These are phyloP conservation scores for Cudoniella acicularis DNA, from an alignment of 495 filamentous ascomycete species.

Conservation along the genomic window DNA sequence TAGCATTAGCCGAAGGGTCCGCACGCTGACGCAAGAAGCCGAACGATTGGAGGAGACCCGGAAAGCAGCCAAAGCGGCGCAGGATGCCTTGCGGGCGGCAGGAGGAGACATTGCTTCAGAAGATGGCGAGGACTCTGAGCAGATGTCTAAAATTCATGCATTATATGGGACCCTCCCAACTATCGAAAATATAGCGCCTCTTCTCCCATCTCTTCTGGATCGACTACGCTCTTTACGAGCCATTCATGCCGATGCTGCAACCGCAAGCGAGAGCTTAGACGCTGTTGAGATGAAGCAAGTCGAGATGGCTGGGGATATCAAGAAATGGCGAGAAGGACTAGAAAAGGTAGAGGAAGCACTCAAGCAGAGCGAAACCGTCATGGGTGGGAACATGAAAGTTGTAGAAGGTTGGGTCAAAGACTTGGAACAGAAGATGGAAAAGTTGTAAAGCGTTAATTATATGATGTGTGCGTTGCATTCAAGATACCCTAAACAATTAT, in stretches of 20 bases:
- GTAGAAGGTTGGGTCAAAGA: constrained; percentile 88
- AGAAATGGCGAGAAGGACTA: constrained; percentile 80
- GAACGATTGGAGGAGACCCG: constrained; percentile 72
- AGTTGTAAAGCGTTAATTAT: constrained; percentile 38
- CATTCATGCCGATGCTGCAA: constrained; percentile 83
- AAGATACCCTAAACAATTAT: constrained; percentile 23
- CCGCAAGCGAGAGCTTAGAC: constrained; percentile 74
- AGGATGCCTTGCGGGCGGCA: constrained; percentile 51
- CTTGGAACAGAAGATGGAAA: constrained; percentile 67
- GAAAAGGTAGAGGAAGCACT: constrained; percentile 74
- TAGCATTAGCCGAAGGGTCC: constrained; percentile 66
- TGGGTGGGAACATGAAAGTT: constrained; percentile 71
- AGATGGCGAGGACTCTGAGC: constrained; percentile 50
- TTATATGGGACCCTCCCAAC: constrained; percentile 86
- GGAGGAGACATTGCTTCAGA: constrained; percentile 30
- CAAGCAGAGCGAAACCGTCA: constrained; percentile 59
- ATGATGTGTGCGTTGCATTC: constrained; percentile 6
- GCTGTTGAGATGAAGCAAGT: constrained; percentile 74
- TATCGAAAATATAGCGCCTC: constrained; percentile 80
- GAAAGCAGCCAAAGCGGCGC: constrained; percentile 63
- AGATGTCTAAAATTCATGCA: constrained; percentile 82
- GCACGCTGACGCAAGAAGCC: constrained; percentile 72
- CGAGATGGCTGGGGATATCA: constrained; percentile 79
- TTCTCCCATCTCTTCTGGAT: constrained; percentile 82
- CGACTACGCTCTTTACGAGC: constrained; percentile 76